These are phyloP conservation scores for Butyriboletus loyo DNA, from an alignment of 768 basidiomycete genomes.

Conservation along the genomic window DNA sequence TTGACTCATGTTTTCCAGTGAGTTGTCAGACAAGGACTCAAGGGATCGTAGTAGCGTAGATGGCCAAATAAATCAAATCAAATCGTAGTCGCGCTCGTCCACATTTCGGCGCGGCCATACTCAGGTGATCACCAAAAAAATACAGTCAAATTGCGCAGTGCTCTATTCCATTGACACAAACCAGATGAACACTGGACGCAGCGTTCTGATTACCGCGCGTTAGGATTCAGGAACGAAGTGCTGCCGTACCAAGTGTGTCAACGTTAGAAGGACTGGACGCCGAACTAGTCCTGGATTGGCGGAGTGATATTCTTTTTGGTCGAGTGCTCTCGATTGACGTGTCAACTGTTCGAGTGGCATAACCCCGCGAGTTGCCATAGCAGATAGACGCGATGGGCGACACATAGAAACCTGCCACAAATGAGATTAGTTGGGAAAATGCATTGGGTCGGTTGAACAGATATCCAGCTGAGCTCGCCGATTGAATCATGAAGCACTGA, in stretches of 20 bases:
- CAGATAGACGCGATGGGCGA: constrained; percentile 51
- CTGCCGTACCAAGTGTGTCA: constrained; percentile 43
- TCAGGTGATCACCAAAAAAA: no score
- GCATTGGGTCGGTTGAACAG: constrained; percentile 34
- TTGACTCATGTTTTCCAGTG: no score
- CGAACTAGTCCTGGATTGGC: constrained; percentile 68
- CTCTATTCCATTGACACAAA: background rate
- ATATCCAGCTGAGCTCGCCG: constrained; percentile 59
- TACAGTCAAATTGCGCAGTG: background rate
- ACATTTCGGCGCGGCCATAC: no score
- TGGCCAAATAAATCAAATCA: no score
- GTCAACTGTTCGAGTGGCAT: background rate
- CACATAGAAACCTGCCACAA: constrained; percentile 47
- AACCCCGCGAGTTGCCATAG: constrained; percentile 49
- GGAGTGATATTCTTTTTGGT: constrained; percentile 47
- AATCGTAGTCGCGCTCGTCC: no score
- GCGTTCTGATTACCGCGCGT: background rate
- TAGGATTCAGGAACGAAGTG: background rate
- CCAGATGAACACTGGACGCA: background rate
- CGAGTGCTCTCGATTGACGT: background rate
- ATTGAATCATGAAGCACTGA: constrained; percentile 22
- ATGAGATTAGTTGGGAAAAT: background rate
- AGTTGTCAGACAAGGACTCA: no score
- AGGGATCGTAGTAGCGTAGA: no score
- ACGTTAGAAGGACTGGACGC: constrained; percentile 60